phyloP scores from a whole-genome alignment of 148 eudicot genomes.

The Nyssa sinensis region DNA sequence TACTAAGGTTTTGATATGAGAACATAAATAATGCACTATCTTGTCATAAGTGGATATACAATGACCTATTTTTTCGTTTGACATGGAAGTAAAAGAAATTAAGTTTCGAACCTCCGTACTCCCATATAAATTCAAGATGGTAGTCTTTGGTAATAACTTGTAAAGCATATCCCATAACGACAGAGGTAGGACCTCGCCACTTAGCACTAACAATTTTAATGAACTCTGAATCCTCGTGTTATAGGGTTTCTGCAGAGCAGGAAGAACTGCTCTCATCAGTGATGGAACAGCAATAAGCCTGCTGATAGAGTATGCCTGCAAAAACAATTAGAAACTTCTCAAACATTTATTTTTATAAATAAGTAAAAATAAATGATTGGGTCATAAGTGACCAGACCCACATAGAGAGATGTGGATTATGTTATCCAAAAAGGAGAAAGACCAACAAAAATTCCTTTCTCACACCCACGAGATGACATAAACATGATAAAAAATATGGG shows the following conservation, averaged over 20 bases:
- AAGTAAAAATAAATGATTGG: neutral
- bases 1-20: neutral
- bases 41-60: neutral
- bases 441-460: neutral
- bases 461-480: neutral
- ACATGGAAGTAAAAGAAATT: neutral
- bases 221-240: constrained; percentile 32
- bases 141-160: constrained; percentile 55
- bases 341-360: neutral
- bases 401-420: neutral
- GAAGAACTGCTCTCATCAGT: constrained; percentile 64
- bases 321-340: constrained; percentile 1
- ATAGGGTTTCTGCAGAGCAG: constrained; percentile 43
- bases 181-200: constrained; percentile 76
- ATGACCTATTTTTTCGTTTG: neutral
- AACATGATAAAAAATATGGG: neutral
- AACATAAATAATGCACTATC: neutral
- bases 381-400: neutral
- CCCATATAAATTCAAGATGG: constrained; percentile 84
- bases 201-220: constrained; percentile 64
- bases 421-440: neutral
- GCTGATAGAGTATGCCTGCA: constrained; percentile 58
- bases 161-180: constrained; percentile 57
- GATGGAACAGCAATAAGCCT: constrained; percentile 86
- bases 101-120: constrained; percentile 76